These are phyloP conservation scores for Metschnikowia koreensis DNA, from an alignment of 805 yeast species.

Conservation along the genomic window DNA sequence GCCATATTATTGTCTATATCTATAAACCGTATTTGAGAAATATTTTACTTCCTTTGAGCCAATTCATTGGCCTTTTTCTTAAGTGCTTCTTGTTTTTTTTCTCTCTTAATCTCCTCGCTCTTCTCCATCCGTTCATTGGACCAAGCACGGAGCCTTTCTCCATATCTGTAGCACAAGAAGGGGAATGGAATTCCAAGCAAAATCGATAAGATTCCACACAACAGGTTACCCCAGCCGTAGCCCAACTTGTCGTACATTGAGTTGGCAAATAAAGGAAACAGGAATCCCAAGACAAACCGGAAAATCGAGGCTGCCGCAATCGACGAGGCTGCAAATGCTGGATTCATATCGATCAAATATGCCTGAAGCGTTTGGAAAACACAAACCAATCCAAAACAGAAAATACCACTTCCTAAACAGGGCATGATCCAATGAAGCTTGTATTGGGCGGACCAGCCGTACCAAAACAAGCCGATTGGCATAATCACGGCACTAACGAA, in stretches of 20 bases:
- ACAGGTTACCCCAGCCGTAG: constrained; percentile 43
- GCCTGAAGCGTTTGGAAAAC: constrained; percentile 39
- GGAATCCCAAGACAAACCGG: constrained; percentile 38
- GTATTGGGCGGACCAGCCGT: constrained; percentile 40
- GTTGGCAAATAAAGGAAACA: constrained; percentile 39
- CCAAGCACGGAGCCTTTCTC: constrained; percentile 36
- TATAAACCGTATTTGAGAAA: background rate
- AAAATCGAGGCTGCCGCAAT: constrained; percentile 44
- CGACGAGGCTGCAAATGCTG: constrained; percentile 36
- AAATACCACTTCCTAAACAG: constrained; percentile 34
- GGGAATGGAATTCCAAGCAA: constrained; percentile 41
- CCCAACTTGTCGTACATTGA: constrained; percentile 33
- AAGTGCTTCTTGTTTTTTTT: constrained; percentile 1
- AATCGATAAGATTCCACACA: constrained; percentile 36
- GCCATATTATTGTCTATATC: too few relatives aligned
- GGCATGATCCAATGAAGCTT: constrained; percentile 41
- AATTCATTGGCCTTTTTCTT: background rate
- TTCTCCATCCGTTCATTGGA: constrained; percentile 29
- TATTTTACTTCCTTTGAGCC: background rate
- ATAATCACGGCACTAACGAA: constrained; percentile 31
- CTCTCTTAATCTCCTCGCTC: constrained; percentile 17
- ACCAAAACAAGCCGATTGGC: constrained; percentile 39
- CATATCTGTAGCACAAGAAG: constrained; percentile 33
- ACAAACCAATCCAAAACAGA: constrained; percentile 36
- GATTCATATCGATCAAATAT: constrained; percentile 41